Evolutionary conservation across 805 yeast genomes (phyloP).

Genomic region (Candida silvatica): DNA sequence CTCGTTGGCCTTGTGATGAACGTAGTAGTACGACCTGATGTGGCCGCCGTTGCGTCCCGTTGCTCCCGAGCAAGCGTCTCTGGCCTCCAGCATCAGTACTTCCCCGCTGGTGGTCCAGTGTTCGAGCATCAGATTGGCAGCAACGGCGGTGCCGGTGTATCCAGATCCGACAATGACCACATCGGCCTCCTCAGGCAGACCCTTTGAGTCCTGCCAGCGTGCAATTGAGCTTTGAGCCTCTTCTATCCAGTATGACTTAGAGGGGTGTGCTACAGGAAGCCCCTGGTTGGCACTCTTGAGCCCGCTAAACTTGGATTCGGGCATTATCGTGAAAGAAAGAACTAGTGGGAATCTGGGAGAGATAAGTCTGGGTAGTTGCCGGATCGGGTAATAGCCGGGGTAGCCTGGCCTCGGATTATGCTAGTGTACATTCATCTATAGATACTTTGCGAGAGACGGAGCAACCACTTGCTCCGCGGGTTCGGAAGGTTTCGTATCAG

Average conservation of each 20-base stretch:
- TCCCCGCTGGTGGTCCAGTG: constrained; percentile 6
- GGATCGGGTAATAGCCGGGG: no score
- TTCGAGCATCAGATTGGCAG: constrained; percentile 18
- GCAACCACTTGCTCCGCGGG: no score
- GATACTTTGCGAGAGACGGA: no score
- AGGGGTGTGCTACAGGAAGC: constrained; percentile 1
- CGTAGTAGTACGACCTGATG: constrained; percentile 27
- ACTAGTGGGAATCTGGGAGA: no score
- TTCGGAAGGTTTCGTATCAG: no score
- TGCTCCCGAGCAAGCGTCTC: constrained; percentile 31
- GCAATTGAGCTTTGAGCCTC: neutral
- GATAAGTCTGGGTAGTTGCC: no score
- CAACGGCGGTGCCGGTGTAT: constrained; percentile 35
- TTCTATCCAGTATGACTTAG: neutral
- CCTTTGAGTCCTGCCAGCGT: constrained; percentile 8
- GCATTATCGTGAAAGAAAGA: no score
- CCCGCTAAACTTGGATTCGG: no score
- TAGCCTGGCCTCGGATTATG: no score
- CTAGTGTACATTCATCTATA: no score
- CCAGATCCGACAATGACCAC: constrained; percentile 37
- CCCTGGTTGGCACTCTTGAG: no score
- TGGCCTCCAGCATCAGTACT: constrained; percentile 28
- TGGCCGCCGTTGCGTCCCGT: constrained; percentile 45
- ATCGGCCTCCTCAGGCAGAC: constrained; percentile 30
- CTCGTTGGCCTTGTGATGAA: constrained; percentile 11